phyloP scores from a whole-genome alignment of 2,329 filamentous ascomycete species.

The Fusarium abutilonis region DNA sequence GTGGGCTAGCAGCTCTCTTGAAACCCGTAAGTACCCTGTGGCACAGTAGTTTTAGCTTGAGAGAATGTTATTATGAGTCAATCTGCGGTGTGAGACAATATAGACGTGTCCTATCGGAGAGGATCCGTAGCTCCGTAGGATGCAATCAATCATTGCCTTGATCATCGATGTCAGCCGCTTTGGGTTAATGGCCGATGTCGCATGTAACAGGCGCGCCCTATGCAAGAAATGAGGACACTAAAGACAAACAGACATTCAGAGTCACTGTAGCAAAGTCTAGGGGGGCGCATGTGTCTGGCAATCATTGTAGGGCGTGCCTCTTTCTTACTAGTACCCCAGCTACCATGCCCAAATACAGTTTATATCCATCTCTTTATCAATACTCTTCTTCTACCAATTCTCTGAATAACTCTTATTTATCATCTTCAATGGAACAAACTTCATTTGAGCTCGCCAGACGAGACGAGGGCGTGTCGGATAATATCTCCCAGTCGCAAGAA shows the following conservation, averaged over 20 bases:
- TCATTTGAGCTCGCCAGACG: conserved; percentile 5
- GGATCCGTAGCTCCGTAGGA: no score
- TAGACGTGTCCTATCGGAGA: no score
- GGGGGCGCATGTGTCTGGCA: not conserved
- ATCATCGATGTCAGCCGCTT: no score
- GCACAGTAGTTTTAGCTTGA: no score
- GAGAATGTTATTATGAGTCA: no score
- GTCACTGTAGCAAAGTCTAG: not conserved
- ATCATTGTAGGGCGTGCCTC: not conserved
- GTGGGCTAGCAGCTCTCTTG: no score
- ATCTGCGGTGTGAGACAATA: no score
- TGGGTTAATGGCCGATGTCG: conserved; percentile 14
- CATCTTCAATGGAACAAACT: conserved; percentile 9
- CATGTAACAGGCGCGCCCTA: conserved; percentile 13
- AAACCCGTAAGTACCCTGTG: no score
- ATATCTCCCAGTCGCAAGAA: not conserved
- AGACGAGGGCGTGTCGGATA: not conserved
- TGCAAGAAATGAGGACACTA: conserved; percentile 5
- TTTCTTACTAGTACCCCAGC: not conserved
- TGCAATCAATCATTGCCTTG: no score
- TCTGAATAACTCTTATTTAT: not conserved
- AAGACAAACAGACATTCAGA: not conserved
- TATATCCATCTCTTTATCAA: not conserved
- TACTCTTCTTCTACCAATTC: no score
- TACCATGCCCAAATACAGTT: not conserved